Conservation (phyloP, 2,329 filamentous ascomycete genomes). For the Alternaria infectoria region DNA sequence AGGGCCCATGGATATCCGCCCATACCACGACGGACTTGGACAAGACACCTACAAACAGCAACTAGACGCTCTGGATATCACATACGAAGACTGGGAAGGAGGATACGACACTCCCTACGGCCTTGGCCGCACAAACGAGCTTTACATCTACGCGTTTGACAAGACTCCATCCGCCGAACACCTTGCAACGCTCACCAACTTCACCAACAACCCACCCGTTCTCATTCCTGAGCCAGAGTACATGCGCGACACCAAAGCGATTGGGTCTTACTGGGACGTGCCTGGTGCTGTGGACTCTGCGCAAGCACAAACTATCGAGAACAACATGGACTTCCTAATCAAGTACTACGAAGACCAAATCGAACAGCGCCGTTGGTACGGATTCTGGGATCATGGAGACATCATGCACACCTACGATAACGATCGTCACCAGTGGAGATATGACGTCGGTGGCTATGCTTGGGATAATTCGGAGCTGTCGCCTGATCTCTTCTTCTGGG, state of each 20-base stretch:
- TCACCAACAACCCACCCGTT: slow-evolving; percentile 61
- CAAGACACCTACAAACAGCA: slow-evolving; percentile 63
- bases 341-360: slow-evolving; percentile 64
- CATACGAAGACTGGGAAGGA: slow-evolving; percentile 67
- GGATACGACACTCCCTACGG: slow-evolving; percentile 64
- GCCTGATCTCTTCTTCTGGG: slow-evolving; percentile 68
- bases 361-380: slow-evolving; percentile 66
- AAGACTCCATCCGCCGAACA: slow-evolving; percentile 58
- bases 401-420: slow-evolving; percentile 68
- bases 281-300: slow-evolving; percentile 45
- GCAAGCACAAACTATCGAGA: slow-evolving; percentile 52
- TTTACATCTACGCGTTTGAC: slow-evolving; percentile 61
- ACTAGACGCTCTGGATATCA: slow-evolving; percentile 66
- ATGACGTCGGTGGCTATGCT: slow-evolving; percentile 68
- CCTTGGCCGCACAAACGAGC: slow-evolving; percentile 64
- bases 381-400: slow-evolving; percentile 68
- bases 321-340: slow-evolving; percentile 62
- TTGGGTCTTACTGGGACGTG: slow-evolving; percentile 63
- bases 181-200: slow-evolving; percentile 52
- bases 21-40: slow-evolving; percentile 65
- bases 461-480: slow-evolving; percentile 72
- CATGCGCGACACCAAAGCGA: slow-evolving; percentile 59
- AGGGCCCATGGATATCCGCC: slow-evolving; percentile 62
- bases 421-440: slow-evolving; percentile 66
- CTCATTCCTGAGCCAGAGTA: slow-evolving; percentile 57